Percentiles rank a stretch among this genome's conserved stretches.
These are phyloP conservation scores for Cyberlindnera misumaiensis DNA, from an alignment of 805 yeast genomes.

Conservation along the genomic window DNA sequence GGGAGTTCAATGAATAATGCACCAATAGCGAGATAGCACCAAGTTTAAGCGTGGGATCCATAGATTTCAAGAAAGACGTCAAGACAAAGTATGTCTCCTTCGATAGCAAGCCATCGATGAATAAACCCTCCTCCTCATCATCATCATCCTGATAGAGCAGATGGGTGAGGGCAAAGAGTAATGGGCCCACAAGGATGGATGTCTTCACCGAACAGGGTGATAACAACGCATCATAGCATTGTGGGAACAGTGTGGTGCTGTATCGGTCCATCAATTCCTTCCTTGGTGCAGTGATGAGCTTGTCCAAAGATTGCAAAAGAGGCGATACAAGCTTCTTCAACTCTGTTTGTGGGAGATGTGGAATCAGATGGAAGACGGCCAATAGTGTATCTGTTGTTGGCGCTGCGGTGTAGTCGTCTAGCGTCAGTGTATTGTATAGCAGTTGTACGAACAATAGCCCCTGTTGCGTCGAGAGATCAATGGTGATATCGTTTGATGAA, in stretches of 20 bases:
- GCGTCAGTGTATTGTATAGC: slow-evolving; percentile 2
- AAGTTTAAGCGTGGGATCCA: slow-evolving; percentile 18
- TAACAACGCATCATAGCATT: no score
- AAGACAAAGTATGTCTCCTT: slow-evolving; percentile 15
- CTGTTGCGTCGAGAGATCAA: slow-evolving; percentile 4
- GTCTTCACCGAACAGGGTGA: no score
- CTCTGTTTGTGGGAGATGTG: no score
- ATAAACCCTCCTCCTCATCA: slow-evolving; percentile 4
- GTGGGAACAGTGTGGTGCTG: no score
- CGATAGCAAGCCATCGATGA: slow-evolving; percentile 12
- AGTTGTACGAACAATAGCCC: slow-evolving; percentile 5
- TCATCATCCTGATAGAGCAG: slow-evolving; percentile 13
- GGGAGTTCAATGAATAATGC: slow-evolving; percentile 16
- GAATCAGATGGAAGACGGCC: no score
- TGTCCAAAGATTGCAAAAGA: no score
- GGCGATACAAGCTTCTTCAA: no score
- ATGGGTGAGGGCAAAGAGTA: slow-evolving; percentile 18
- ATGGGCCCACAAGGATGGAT: slow-evolving; percentile 1
- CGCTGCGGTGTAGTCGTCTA: background rate
- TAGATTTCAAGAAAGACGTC: slow-evolving; percentile 17
- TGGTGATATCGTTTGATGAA: slow-evolving; percentile 3
- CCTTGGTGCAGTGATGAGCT: no score
- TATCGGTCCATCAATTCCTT: no score
- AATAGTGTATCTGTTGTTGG: background rate
- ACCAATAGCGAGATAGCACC: slow-evolving; percentile 15